A percentile compares a stretch with the other conserved stretches of the same genome.
Evolutionary conservation across 2,329 filamentous ascomycete species (phyloP).

Genomic region (Fusarium chlamydosporum): DNA sequence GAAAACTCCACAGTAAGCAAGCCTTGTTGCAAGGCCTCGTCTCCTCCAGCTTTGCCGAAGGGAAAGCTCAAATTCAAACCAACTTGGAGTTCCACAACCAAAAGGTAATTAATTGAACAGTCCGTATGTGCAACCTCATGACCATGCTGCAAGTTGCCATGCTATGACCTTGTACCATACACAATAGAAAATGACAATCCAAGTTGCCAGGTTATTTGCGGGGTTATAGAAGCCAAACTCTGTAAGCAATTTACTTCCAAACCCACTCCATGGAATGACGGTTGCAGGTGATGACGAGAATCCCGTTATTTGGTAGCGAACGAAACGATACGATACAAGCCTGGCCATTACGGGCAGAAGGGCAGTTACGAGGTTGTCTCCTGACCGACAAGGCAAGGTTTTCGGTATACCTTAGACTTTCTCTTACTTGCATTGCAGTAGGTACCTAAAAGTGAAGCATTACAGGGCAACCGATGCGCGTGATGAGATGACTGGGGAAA

Average conservation of each 20-base stretch:
- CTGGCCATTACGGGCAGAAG: constrained; percentile 20
- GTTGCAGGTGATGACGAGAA: constrained; percentile 31
- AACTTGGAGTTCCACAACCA: constrained; percentile 16
- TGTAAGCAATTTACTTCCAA: constrained; percentile 37
- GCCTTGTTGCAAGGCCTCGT: neutral
- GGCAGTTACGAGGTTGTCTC: constrained; percentile 31
- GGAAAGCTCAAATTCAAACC: constrained; percentile 15
- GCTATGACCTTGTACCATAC: constrained; percentile 29
- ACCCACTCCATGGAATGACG: constrained; percentile 31
- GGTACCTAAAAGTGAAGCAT: constrained; percentile 18
- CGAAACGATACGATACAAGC: constrained; percentile 17
- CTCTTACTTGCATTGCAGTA: neutral
- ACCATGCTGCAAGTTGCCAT: constrained; percentile 22
- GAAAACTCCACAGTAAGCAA: constrained; percentile 33
- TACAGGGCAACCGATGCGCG: constrained; percentile 16
- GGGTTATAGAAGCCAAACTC: constrained; percentile 34
- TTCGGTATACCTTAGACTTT: neutral
- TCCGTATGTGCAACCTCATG: constrained; percentile 28
- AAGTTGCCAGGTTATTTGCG: constrained; percentile 39
- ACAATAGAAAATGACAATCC: neutral
- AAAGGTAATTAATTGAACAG: constrained; percentile 11
- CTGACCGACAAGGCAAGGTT: constrained; percentile 27
- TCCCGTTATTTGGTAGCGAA: constrained; percentile 33
- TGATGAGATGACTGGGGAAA: constrained; percentile 28
- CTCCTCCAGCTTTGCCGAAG: constrained; percentile 15